Evolutionary conservation across 2,329 filamentous ascomycete genomes (phyloP), one percentile per base, ranked within the genome.

Genomic region (Ophiostoma himal-ulmi): DNA sequence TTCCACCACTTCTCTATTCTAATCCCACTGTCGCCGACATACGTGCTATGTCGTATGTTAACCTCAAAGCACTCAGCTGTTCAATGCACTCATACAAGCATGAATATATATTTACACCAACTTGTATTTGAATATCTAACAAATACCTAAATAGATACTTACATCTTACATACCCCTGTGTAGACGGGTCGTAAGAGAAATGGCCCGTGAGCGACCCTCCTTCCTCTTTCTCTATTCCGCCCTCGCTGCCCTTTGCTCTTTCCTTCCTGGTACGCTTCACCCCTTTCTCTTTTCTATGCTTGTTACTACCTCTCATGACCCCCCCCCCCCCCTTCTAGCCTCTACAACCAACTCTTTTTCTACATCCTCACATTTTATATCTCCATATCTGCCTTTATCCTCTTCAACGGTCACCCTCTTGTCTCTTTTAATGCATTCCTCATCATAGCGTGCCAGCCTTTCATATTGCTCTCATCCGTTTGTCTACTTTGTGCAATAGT

Each of bases 381-480:
- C 57, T 62, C 22, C 57, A 62, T 62, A 14, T 34, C 26, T 62
- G 22, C 57, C 26, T 62, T 62, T 62, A 14, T 65, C 62, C 62
- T 37, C 62, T 65, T 65, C 62, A 65, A 65, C 62, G 62, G 62
- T 11, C 30, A n/a, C 34, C 34, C 62, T 65, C 62, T 39, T 64
- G 44, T 17, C 44, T 48, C 17, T 48, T 48, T 26, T 11, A 64
- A 34, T 37, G 60, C 60, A 60, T 26, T 60, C 22, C 54, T 22
- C 22, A 60, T 26, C 22, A 34, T 64, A 34, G 26, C 34, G 36
- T 37, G n/a, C 34, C 34, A 20, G 66, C 66, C 66, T 52, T 52
- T 39, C 66, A n/a, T 64, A 13, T 37, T 37, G 60, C 60, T 64
- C 60, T 26, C 52, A 30, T 57, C n/a, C 2, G 48, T 54, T 54